Evolutionary conservation across 164 flowering plant species (phyloP).

Genomic region (Stephania cephalantha): DNA sequence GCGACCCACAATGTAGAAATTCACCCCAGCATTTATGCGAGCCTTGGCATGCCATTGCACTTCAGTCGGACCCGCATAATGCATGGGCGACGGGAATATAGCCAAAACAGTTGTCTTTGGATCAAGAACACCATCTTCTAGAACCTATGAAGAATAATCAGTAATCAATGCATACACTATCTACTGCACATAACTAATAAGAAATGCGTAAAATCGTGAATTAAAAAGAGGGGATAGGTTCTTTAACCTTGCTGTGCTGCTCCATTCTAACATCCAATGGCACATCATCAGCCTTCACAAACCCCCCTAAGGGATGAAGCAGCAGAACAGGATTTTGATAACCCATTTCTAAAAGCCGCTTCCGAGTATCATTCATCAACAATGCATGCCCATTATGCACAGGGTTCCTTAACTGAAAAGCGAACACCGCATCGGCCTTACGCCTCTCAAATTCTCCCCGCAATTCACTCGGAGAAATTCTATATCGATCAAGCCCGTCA

Average conservation of each 20-base stretch:
- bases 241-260: constrained; percentile 82
- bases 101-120: constrained; percentile 86
- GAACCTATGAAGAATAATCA: constrained; percentile 40
- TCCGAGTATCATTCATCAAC: constrained; percentile 53
- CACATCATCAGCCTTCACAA: constrained; percentile 87
- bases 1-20: constrained; percentile 95
- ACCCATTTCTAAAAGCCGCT: constrained; percentile 21
- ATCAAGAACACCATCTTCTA: constrained; percentile 92
- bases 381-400: constrained; percentile 97
- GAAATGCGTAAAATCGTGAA: neutral
- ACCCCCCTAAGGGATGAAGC: constrained; percentile 15
- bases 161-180: neutral
- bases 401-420: constrained; percentile 93
- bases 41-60: constrained; percentile 99
- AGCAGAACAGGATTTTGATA: constrained; percentile 20
- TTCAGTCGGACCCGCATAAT: constrained; percentile 97
- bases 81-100: constrained; percentile 98
- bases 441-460: constrained; percentile 79
- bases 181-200: neutral
- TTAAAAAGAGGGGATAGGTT: neutral
- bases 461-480: constrained; percentile 80
- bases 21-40: constrained; percentile 92
- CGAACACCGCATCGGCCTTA: constrained; percentile 95
- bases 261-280: constrained; percentile 97
- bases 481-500: constrained; percentile 92